Evolutionary conservation across 2,329 filamentous ascomycete genomes (phyloP).

Genomic region (Aspergillus alliaceus): DNA sequence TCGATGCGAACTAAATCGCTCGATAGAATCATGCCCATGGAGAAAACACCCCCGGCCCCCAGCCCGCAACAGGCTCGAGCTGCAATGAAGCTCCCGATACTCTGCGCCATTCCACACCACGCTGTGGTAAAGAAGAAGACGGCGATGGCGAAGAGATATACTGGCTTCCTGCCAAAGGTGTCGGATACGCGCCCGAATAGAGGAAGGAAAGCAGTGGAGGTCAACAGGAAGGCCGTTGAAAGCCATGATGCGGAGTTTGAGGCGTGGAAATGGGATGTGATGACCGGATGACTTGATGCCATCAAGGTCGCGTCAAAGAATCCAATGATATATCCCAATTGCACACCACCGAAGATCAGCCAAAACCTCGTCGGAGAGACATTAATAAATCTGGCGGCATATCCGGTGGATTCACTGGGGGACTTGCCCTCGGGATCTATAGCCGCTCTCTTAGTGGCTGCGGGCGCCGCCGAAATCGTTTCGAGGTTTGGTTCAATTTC

Average conservation of each 20-base stretch:
- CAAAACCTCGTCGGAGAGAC: conserved; percentile 55
- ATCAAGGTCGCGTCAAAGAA: conserved; percentile 79
- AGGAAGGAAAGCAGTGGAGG: conserved; percentile 74
- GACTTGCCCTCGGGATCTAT: conserved; percentile 7
- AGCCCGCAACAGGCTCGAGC: conserved; percentile 71
- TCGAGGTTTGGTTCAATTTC: conserved; percentile 29
- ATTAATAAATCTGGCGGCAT: conserved; percentile 37
- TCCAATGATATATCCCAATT: conserved; percentile 56
- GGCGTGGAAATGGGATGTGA: conserved; percentile 75
- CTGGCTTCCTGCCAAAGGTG: conserved; percentile 66
- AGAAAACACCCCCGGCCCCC: conserved; percentile 70
- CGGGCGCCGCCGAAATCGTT: conserved; percentile 16
- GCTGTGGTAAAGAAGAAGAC: conserved; percentile 66
- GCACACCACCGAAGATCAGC: conserved; percentile 61
- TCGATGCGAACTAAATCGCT: conserved; percentile 75
- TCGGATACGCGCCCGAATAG: conserved; percentile 74
- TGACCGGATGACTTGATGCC: conserved; percentile 77
- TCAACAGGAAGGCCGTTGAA: conserved; percentile 75
- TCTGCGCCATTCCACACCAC: conserved; percentile 69
- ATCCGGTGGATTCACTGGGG: conserved; percentile 16
- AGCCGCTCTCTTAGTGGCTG: conserved; percentile 7
- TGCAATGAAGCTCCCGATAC: conserved; percentile 69
- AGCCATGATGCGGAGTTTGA: conserved; percentile 82
- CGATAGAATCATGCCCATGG: conserved; percentile 60
- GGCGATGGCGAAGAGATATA: conserved; percentile 63